Conservation (phyloP, 768 basidiomycete species). For the Leccinum barrowsii region DNA sequence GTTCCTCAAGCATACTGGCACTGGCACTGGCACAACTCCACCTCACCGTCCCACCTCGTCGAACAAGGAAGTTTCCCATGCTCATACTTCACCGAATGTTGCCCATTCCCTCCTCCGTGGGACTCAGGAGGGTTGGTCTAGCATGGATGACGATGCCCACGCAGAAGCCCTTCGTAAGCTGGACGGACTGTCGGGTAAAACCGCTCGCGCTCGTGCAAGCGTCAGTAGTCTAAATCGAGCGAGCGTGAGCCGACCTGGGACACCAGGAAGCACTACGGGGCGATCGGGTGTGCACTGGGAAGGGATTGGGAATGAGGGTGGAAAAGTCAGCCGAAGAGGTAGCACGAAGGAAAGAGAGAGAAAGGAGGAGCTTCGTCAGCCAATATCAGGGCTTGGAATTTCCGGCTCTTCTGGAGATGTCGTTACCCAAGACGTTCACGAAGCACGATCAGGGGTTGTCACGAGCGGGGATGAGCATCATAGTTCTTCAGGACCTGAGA, state of each 20-base stretch:
- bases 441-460: conserved; percentile 40
- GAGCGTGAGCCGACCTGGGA: conserved; percentile 67
- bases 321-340: conserved; percentile 37
- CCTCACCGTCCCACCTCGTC: conserved; percentile 34
- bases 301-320: conserved; percentile 45
- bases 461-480: conserved; percentile 58
- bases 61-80: conserved; percentile 38
- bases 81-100: conserved; percentile 57
- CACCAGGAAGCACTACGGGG: conserved; percentile 60
- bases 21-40: conserved; percentile 29
- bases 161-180: conserved; percentile 89
- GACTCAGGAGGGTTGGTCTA: conserved; percentile 88
- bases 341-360: conserved; percentile 45
- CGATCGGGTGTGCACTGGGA: conserved; percentile 65
- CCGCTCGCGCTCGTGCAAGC: conserved; percentile 73
- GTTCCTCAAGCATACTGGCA: conserved; percentile 59
- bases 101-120: conserved; percentile 84
- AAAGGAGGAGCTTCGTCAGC: conserved; percentile 31
- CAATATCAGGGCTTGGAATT: conserved; percentile 34
- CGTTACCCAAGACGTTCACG: conserved; percentile 37
- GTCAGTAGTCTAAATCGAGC: conserved; percentile 68
- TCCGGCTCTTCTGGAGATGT: conserved; percentile 33
- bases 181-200: conserved; percentile 81
- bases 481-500: conserved; percentile 48
- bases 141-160: conserved; percentile 83